These are phyloP conservation scores for Sporothrix luriei DNA, from an alignment of 2,329 filamentous ascomycete genomes.

Conservation along the genomic window DNA sequence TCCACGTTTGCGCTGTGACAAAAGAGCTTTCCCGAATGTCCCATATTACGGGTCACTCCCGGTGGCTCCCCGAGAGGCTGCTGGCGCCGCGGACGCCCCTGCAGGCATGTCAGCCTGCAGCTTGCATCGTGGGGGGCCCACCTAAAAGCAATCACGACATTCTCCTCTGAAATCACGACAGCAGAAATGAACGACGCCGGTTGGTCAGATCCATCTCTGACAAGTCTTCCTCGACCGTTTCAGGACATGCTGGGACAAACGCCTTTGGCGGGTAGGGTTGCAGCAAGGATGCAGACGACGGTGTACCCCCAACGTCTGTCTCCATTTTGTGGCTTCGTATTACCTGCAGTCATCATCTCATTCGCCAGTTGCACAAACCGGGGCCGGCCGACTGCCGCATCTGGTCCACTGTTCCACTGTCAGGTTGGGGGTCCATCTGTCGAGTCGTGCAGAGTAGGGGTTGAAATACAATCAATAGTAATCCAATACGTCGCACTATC, in stretches of 20 bases:
- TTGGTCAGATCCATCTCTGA: background rate
- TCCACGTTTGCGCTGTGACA: background rate
- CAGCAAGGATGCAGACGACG: background rate
- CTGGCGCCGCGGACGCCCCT: background rate
- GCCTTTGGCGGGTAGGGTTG: background rate
- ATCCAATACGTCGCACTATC: background rate
- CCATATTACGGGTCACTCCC: slow-evolving; percentile 9
- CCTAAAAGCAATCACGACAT: slow-evolving; percentile 18
- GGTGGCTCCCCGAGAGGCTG: slow-evolving; percentile 11
- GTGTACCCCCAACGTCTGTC: background rate
- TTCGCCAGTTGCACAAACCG: background rate
- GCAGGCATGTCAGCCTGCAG: background rate
- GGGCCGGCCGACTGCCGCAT: background rate
- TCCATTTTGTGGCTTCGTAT: background rate
- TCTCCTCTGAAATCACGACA: slow-evolving; percentile 12
- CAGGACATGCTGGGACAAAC: background rate
- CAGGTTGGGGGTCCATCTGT: background rate
- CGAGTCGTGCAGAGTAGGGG: background rate
- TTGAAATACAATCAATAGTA: background rate
- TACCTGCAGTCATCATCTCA: background rate
- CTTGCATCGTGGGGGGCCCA: background rate
- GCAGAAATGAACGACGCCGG: background rate
- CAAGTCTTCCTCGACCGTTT: too few relatives aligned
- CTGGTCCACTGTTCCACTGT: background rate
- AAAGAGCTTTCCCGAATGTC: background rate